Base-by-base conservation (phyloP, 805 yeast species). In the Brettanomyces anomalus region DNA sequence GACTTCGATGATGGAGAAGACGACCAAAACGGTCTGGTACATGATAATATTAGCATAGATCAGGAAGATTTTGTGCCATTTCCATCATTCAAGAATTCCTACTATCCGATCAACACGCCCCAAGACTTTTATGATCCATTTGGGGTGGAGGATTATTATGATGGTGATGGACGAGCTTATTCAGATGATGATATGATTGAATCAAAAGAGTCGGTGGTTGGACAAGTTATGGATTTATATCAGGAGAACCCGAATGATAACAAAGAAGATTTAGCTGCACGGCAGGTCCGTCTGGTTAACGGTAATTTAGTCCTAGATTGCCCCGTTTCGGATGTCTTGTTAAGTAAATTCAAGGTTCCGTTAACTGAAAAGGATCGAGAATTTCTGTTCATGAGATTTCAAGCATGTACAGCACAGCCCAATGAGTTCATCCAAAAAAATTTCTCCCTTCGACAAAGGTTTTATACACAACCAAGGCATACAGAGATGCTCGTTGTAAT, bases 391-490 rank as follows among this genome's bases (percentile, higher is more conserved):
- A 81, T 90, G 90, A 74, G 97, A 60, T 90, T 89, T 62, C 86
- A 93, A 44, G 97, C 96, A 0, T 88, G 85, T 17, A 90, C 97
- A 1, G 83, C 95, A 60, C 94, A 90, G 49, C 97, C 97, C 0
- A 70, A 76, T 10, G 77, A 81, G 43, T 85, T 85, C 56, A 65
- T 62, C 16, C 50, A 52, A 8, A 73, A 73, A 48, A 75, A 78
- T 52, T 93, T 85, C 66, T 79, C 82, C n/a, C 68, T 90, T 28
- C 74, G 98, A 52, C 97, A 88, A 56, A 73, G 76, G 36, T 78
- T 85, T 53, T 90, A 86, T 58, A 65, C 72, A 35, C 80, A 77
- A 33, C 90, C 93, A 2, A 74, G 97, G 50, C 71, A 73, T 48
- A 90, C 96, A 0, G 97, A 93, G 60, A 64, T 89, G 31, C 68